phyloP scores from a whole-genome alignment of 768 basidiomycete species.

The Agrocybe praecox region DNA sequence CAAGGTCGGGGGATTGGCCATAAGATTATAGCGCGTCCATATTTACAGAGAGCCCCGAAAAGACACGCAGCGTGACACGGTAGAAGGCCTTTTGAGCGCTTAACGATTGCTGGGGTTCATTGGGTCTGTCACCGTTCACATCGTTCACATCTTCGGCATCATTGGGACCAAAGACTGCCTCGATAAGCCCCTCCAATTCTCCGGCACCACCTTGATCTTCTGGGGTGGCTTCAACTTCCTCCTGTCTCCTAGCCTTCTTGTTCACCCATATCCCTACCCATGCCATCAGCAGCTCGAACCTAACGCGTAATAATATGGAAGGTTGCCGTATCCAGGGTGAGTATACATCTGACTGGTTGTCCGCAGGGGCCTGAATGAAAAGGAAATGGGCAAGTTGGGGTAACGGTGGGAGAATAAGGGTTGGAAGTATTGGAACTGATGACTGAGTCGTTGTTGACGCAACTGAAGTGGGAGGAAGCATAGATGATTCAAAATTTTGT shows the following conservation, averaged over 20 bases:
- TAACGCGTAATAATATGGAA: not conserved
- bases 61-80: constrained; percentile 9
- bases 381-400: not conserved
- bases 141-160: not conserved
- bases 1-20: no score
- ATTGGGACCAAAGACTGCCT: constrained; percentile 7
- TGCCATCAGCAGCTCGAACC: constrained; percentile 6
- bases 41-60: constrained; percentile 11
- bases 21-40: not conserved
- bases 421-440: not conserved
- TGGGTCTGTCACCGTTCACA: not conserved
- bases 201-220: not conserved
- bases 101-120: not conserved
- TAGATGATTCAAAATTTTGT: not conserved
- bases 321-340: constrained; percentile 3
- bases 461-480: not conserved
- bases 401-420: not conserved
- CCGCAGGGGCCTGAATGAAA: not conserved
- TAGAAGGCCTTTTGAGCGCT: constrained; percentile 4
- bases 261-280: not conserved
- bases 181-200: not conserved
- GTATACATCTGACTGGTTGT: not conserved
- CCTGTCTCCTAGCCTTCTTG: not conserved
- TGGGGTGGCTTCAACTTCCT: not conserved
- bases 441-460: not conserved